Base-by-base conservation (phyloP, 2,329 filamentous ascomycete genomes). In the Penicillium frequentans region DNA sequence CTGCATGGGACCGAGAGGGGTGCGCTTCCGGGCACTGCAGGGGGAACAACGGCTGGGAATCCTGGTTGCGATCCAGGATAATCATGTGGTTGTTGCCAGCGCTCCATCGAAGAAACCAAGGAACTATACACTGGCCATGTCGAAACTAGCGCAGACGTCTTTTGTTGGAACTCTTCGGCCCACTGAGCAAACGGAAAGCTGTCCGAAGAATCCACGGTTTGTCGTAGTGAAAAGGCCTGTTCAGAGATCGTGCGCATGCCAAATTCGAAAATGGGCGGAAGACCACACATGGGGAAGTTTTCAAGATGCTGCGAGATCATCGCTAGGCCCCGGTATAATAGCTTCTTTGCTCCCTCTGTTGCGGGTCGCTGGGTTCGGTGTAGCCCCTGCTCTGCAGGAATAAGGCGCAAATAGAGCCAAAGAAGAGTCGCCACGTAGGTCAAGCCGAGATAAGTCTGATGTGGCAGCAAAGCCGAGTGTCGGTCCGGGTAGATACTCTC, bases 201-300 rank as follows among this genome's bases (percentile, higher is more conserved):
- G 26, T 71, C 68, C 0, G 55, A 45, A 16, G 64, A 57, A 50
- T 74, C 70, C 11, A 68, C 57, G 9, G 59, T 70, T 19, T 67
- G 64, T 19, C 67, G 68, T 39, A 74, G 57, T 5, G 61, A 64
- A 23, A 68, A 66, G 3, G 73, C 72, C 31, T 74, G 70, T 49
- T 76, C 69, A 5, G 68, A 61, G 21, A 76, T 75, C 2, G 70
- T 74, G 8, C 69, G 72, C 26, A 77, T 55, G 4, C 67, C 57
- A 19, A 70, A 65, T 55, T 77, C 75, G 24, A 77, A 75, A 11
- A 77, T 54, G 1, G 75, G 75, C 2, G 74, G 74, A 4, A 76
- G 59, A 23, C 68, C 68, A 52, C 71, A 75, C 49, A 67, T 64
- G 9, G 64, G 64, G 46, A 77, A 77, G 43, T 75, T 75, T 13